Evolutionary conservation across 108 stramenopile genomes (phyloP).

Genomic region (Mayamaea pseudoterrestris): DNA sequence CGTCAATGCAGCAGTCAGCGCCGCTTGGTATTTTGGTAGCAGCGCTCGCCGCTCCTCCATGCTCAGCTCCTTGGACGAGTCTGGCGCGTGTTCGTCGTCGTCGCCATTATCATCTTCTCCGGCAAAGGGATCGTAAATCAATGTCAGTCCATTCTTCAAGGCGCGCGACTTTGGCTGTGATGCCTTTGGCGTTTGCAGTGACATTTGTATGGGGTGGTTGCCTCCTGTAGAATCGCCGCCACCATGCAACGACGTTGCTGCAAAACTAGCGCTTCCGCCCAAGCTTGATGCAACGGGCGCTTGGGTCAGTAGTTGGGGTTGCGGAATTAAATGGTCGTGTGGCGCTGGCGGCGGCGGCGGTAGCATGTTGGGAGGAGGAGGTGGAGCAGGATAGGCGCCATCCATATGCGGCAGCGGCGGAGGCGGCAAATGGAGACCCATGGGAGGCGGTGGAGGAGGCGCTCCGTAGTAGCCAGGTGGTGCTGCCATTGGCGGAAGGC

Average conservation of each 20-base stretch:
- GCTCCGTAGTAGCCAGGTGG: conserved; percentile 3
- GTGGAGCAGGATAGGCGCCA: too few species aligned
- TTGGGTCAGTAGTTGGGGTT: conserved; percentile 37
- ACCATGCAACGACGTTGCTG: background rate
- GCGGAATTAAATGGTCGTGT: conserved; percentile 55
- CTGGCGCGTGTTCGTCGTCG: too few species aligned
- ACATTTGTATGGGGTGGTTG: conserved; percentile 14
- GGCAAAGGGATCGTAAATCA: conserved; percentile 24
- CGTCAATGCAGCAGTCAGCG: background rate
- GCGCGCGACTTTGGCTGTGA: too few species aligned
- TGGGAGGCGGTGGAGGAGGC: conserved; percentile 12
- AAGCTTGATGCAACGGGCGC: conserved; percentile 50
- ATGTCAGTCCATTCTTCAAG: conserved; percentile 44
- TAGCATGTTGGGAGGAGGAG: conserved; percentile 28
- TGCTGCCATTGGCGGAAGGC: conserved; percentile 24
- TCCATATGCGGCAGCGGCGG: conserved; percentile 15
- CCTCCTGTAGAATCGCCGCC: background rate
- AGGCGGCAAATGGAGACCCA: conserved; percentile 9
- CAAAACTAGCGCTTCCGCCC: background rate
- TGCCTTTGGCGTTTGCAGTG: conserved; percentile 10
- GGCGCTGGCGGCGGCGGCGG: conserved; percentile 29
- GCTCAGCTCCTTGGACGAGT: conserved; percentile 23
- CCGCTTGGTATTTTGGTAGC: conserved; percentile 24
- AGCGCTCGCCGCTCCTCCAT: conserved; percentile 47
- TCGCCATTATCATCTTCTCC: too few species aligned